These are phyloP conservation scores for Geosiphon pyriformis DNA, from an alignment of 192 early-diverging fungal species.

Conservation along the genomic window DNA sequence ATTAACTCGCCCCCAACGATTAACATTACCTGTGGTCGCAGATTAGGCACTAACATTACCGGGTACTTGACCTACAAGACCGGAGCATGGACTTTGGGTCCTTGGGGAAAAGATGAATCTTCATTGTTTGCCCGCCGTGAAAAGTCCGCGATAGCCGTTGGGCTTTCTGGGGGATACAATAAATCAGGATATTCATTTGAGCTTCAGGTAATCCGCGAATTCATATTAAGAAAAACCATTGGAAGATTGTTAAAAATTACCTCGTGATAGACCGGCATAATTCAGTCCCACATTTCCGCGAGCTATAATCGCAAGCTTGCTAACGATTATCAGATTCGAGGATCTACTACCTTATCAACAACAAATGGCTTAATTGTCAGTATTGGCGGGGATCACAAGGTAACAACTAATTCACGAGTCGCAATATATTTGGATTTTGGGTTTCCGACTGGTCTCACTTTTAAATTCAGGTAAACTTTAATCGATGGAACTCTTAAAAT, in stretches of 20 bases:
- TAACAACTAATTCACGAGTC: slow-evolving; percentile 49
- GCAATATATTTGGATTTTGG: slow-evolving; percentile 58
- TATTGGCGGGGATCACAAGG: slow-evolving; percentile 50
- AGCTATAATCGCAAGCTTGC: slow-evolving; percentile 46
- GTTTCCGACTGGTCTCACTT: slow-evolving; percentile 51
- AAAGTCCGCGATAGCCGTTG: slow-evolving; percentile 48
- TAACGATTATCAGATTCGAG: slow-evolving; percentile 36
- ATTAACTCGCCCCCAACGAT: slow-evolving; percentile 62
- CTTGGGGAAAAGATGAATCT: slow-evolving; percentile 50
- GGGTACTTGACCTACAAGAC: slow-evolving; percentile 74
- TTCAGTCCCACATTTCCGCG: slow-evolving; percentile 43
- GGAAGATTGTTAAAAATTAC: neutral
- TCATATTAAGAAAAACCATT: neutral
- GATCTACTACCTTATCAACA: slow-evolving; percentile 44
- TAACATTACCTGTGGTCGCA: slow-evolving; percentile 56
- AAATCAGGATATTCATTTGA: slow-evolving; percentile 42
- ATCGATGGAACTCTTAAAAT: neutral
- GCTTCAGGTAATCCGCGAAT: slow-evolving; percentile 35
- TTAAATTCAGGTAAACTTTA: slow-evolving; percentile 45
- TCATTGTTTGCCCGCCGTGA: slow-evolving; percentile 31
- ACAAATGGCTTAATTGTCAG: slow-evolving; percentile 42
- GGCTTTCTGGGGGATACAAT: slow-evolving; percentile 40
- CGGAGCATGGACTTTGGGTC: slow-evolving; percentile 63
- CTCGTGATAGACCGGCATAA: slow-evolving; percentile 43
- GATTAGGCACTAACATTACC: slow-evolving; percentile 56